These are phyloP conservation scores for Zychaea mexicana DNA, from an alignment of 371 early-diverging fungal genomes.

Conservation along the genomic window DNA sequence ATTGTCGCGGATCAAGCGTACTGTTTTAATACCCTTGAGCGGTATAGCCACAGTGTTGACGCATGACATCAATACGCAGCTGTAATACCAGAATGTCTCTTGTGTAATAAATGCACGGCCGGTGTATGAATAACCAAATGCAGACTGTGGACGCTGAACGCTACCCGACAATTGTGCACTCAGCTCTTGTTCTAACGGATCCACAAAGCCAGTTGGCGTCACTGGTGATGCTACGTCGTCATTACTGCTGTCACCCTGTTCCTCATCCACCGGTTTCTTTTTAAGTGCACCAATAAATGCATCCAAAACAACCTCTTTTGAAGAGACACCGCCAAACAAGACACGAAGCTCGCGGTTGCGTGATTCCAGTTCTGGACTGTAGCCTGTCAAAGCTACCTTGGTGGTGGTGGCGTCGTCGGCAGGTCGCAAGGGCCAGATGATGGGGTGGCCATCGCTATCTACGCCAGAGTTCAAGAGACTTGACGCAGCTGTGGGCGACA, in stretches of 20 bases:
- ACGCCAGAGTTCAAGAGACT: background rate
- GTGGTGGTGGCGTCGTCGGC: conserved; percentile 33
- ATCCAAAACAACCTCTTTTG: conserved; percentile 40
- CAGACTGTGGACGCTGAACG: conserved; percentile 29
- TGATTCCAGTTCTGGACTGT: conserved; percentile 29
- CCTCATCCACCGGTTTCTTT: conserved; percentile 25
- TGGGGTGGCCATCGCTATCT: conserved; percentile 38
- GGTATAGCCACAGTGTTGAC: conserved; percentile 49
- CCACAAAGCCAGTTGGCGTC: conserved; percentile 24
- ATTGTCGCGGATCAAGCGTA: conserved; percentile 43
- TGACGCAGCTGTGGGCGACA: conserved; percentile 9
- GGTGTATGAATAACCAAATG: conserved; percentile 42
- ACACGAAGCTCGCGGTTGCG: conserved; percentile 40
- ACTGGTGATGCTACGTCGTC: conserved; percentile 1
- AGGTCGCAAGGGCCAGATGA: conserved; percentile 40
- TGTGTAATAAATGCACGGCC: conserved; percentile 50
- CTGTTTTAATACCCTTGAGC: conserved; percentile 31
- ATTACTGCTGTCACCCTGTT: background rate
- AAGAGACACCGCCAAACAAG: conserved; percentile 42
- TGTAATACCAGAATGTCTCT: conserved; percentile 51
- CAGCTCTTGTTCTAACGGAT: conserved; percentile 40
- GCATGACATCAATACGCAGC: conserved; percentile 45
- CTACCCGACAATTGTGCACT: conserved; percentile 26
- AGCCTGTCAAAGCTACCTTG: conserved; percentile 36
- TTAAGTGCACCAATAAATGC: conserved; percentile 45